phyloP scores from a whole-genome alignment of 176 grass and related monocot species.

The Phoenix roebelenii region DNA sequence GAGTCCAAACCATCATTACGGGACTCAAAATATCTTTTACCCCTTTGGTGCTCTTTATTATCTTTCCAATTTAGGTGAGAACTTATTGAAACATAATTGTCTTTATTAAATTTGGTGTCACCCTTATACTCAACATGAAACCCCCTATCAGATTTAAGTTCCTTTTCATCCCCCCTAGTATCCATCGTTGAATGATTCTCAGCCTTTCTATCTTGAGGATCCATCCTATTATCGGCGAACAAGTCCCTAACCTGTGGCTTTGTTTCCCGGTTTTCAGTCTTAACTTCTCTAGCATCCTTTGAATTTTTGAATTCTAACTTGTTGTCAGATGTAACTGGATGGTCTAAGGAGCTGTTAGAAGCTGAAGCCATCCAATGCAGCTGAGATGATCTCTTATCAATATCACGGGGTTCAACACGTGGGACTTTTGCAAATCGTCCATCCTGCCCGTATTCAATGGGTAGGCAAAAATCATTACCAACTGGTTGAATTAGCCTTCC shows the following conservation, averaged over 20 bases:
- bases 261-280: constrained; percentile 36
- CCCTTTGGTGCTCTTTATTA: constrained; percentile 41
- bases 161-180: constrained; percentile 36
- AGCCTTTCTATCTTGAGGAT: constrained; percentile 43
- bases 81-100: constrained; percentile 28
- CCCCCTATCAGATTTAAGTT: constrained; percentile 41
- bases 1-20: constrained; percentile 33
- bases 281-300: constrained; percentile 44
- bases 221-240: constrained; percentile 23
- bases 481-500: constrained; percentile 42
- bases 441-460: constrained; percentile 44
- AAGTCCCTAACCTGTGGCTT: constrained; percentile 37
- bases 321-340: constrained; percentile 35
- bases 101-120: constrained; percentile 47
- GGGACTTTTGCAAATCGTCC: constrained; percentile 51
- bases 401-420: constrained; percentile 57
- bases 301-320: constrained; percentile 47
- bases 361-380: constrained; percentile 33
- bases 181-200: constrained; percentile 46
- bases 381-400: constrained; percentile 53
- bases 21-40: constrained; percentile 39
- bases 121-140: constrained; percentile 38
- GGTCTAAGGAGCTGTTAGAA: constrained; percentile 26
- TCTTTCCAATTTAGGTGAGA: constrained; percentile 54
- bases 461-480: constrained; percentile 46